Base-by-base conservation (phyloP, 2,329 filamentous ascomycete genomes). In the Neoarthrinium moseri region DNA sequence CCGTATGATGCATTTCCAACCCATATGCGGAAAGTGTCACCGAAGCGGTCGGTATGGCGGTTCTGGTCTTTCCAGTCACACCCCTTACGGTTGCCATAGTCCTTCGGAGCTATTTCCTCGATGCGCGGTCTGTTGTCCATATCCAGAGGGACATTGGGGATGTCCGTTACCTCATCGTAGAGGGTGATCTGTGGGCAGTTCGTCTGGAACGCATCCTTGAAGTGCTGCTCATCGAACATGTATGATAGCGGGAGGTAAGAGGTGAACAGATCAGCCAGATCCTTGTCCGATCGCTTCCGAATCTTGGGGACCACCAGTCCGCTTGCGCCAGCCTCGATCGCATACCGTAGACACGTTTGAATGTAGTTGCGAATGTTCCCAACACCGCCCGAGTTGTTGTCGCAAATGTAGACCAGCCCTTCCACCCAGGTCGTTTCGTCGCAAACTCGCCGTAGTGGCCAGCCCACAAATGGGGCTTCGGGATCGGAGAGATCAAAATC, bases 311-410 rank as follows among this genome's bases (percentile, higher is more conserved):
- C 59, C 5, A 72, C 65, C 2, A 76, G 51, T 1, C 70, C 71
- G 1, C 70, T 68, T 4, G 73, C 72, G 21, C 73, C 73, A 6
- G 70, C 70, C 21, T 73, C 71, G 48, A 77, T 67, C 15, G 67
- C 71, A 50, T 77, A 77, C 17, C 74, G 69, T 18, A 77, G 48
- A 45, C 73, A 77, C 7, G 72, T 76, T 43, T 76, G 64, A 35
- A 76, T 72, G 54, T 73, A 76, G 53, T 73, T 75, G 43, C 73
- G 63, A 27, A 76, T 74, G 47, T 76, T 77, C 17, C 73, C 73
- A 38, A 76, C 70, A 21, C 73, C 74, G 3, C 74, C 74, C 3
- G 71, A 71, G 54, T 76, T 77, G 56, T 75, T 74, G 56, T 74
- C 73, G 61, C 74, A 77, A 17, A 72, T 58, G 46, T 70, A 76